phyloP scores from a whole-genome alignment of 768 basidiomycete species.

The Brasilioporus rufonigricans region DNA sequence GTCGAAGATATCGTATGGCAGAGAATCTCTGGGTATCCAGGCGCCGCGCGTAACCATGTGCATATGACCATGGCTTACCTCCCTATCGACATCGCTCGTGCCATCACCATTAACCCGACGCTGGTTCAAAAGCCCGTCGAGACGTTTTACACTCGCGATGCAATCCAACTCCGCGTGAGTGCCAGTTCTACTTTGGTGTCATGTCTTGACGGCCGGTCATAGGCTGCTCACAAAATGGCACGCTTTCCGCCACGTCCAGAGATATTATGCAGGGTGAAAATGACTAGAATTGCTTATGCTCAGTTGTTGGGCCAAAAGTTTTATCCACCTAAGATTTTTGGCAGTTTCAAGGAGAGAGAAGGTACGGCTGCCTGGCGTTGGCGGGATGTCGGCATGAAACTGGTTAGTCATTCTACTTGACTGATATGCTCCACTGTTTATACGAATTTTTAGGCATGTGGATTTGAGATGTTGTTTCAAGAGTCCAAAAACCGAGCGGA shows the following conservation, averaged over 20 bases:
- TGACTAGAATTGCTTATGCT: slow-evolving; percentile 93
- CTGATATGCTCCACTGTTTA: background rate
- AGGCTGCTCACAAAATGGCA: slow-evolving; percentile 88
- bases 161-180: slow-evolving; percentile 80
- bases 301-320: slow-evolving; percentile 91
- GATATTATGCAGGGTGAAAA: slow-evolving; percentile 58
- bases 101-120: slow-evolving; percentile 57
- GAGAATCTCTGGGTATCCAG: slow-evolving; percentile 78
- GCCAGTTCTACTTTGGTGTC: background rate
- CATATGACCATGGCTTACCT: slow-evolving; percentile 80
- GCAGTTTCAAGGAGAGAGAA: slow-evolving; percentile 63
- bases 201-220: slow-evolving; percentile 6
- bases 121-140: slow-evolving; percentile 87
- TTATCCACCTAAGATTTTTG: slow-evolving; percentile 87
- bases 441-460: slow-evolving; percentile 63
- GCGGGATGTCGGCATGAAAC: slow-evolving; percentile 90
- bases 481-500: slow-evolving; percentile 66
- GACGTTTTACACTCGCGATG: slow-evolving; percentile 94
- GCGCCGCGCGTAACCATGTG: slow-evolving; percentile 57
- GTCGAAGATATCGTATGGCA: slow-evolving; percentile 70
- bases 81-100: slow-evolving; percentile 75
- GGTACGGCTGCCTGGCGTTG: slow-evolving; percentile 69
- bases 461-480: slow-evolving; percentile 95
- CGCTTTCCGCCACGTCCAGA: slow-evolving; percentile 78
- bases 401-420: slow-evolving; percentile 46